These are phyloP conservation scores for Claviceps sp. DNA, from an alignment of 2,329 filamentous ascomycete genomes.

Conservation along the genomic window DNA sequence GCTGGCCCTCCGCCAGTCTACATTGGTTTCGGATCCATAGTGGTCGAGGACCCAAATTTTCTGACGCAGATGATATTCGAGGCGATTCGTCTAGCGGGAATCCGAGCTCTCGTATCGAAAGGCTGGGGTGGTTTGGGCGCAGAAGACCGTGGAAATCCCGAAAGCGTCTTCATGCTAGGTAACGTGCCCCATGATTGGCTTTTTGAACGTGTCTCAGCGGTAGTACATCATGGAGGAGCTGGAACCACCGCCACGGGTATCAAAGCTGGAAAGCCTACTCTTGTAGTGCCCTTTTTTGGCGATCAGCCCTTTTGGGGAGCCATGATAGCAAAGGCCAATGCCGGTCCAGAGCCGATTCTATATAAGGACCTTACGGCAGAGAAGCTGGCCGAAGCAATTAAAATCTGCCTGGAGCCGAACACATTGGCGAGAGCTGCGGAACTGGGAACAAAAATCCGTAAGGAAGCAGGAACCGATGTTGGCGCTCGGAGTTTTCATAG, in stretches of 20 bases:
- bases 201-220: slow-evolving; percentile 61
- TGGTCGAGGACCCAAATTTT: slow-evolving; percentile 60
- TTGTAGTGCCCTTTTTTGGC: slow-evolving; percentile 77
- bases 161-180: slow-evolving; percentile 69
- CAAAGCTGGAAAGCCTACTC: slow-evolving; percentile 62
- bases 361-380: slow-evolving; percentile 54
- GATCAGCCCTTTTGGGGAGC: slow-evolving; percentile 76
- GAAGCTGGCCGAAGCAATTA: slow-evolving; percentile 51
- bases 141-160: slow-evolving; percentile 54
- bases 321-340: slow-evolving; percentile 60
- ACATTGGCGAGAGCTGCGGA: slow-evolving; percentile 42
- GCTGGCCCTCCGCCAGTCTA: slow-evolving; percentile 63
- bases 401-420: slow-evolving; percentile 43
- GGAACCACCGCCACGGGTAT: slow-evolving; percentile 85
- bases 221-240: slow-evolving; percentile 79
- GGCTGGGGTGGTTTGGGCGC: slow-evolving; percentile 79
- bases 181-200: slow-evolving; percentile 85
- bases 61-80: slow-evolving; percentile 62
- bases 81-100: slow-evolving; percentile 50
- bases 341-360: slow-evolving; percentile 56
- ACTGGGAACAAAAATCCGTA: slow-evolving; percentile 50
- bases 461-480: slow-evolving; percentile 47
- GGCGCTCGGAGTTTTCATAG: slow-evolving; percentile 58
- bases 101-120: slow-evolving; percentile 72
- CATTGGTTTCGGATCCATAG: slow-evolving; percentile 56